phyloP scores from a whole-genome alignment of 2,329 filamentous ascomycete species.

The Cercospora zeae-maydis region DNA sequence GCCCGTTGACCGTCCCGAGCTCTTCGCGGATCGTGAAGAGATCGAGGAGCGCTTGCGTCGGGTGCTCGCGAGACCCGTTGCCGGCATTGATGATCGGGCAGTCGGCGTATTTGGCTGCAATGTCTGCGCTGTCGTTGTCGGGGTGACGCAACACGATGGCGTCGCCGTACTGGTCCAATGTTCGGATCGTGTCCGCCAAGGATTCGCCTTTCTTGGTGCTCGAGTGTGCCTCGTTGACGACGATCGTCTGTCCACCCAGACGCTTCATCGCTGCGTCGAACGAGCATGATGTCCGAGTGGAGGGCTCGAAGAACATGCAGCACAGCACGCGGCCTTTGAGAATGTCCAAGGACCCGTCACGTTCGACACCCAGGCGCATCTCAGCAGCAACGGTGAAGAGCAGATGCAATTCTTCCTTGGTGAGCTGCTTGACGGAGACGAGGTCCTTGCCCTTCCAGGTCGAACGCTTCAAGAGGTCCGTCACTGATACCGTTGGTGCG shows the following conservation, averaged over 20 bases:
- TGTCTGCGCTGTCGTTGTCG: constrained; percentile 71
- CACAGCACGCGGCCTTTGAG: constrained; percentile 82
- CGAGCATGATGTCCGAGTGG: constrained; percentile 88
- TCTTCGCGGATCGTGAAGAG: constrained; percentile 98
- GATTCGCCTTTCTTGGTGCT: constrained; percentile 93
- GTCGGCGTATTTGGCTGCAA: constrained; percentile 79
- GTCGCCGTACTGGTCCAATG: constrained; percentile 89
- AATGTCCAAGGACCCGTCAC: constrained; percentile 82
- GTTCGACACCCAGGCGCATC: constrained; percentile 92
- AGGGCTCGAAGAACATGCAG: constrained; percentile 97
- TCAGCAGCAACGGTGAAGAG: constrained; percentile 96
- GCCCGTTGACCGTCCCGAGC: constrained; percentile 86
- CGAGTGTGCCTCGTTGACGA: constrained; percentile 76
- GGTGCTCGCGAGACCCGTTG: constrained; percentile 93
- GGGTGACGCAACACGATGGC: constrained; percentile 95
- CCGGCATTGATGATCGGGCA: constrained; percentile 96
- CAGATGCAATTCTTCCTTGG: constrained; percentile 79
- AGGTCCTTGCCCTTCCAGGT: constrained; percentile 88
- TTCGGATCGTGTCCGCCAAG: constrained; percentile 88
- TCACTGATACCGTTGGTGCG: constrained; percentile 56
- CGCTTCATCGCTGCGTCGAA: constrained; percentile 99
- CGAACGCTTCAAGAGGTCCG: constrained; percentile 71
- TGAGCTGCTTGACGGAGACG: constrained; percentile 87
- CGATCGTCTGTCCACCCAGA: constrained; percentile 80
- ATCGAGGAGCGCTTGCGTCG: constrained; percentile 94